Conservation (phyloP, 352 stramenopile genomes). For the Thalassiosira livingstoniorum region DNA sequence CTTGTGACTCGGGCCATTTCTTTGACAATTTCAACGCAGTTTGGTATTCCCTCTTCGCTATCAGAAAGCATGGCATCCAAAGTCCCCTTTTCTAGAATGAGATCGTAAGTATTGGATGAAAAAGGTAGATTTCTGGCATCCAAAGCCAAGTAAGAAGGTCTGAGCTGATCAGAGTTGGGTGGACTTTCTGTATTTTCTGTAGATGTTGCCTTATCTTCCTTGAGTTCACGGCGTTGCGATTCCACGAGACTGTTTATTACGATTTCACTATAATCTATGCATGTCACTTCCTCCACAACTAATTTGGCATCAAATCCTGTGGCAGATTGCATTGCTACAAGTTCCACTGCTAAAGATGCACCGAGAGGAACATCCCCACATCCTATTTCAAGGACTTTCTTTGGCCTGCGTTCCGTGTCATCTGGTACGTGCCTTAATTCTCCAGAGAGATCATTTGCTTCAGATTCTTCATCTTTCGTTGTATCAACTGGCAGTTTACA, state of each 20-base stretch:
- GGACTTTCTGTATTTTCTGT: slow-evolving; percentile 11
- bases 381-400: slow-evolving; percentile 75
- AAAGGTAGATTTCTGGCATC: slow-evolving; percentile 71
- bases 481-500: no score
- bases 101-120: slow-evolving; percentile 57
- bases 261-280: slow-evolving; percentile 75
- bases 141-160: slow-evolving; percentile 26
- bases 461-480: slow-evolving; percentile 32
- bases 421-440: slow-evolving; percentile 35
- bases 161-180: slow-evolving; percentile 3
- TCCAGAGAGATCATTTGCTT: slow-evolving; percentile 27
- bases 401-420: slow-evolving; percentile 4
- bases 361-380: slow-evolving; percentile 80
- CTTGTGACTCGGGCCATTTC: slow-evolving; percentile 68
- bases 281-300: slow-evolving; percentile 59
- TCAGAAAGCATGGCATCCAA: slow-evolving; percentile 83
- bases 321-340: slow-evolving; percentile 44
- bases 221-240: slow-evolving; percentile 32
- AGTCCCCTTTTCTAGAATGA: slow-evolving; percentile 84
- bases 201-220: slow-evolving; percentile 7
- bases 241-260: slow-evolving; percentile 74
- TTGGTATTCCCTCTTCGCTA: slow-evolving; percentile 52
- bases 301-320: slow-evolving; percentile 39
- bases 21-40: slow-evolving; percentile 72
- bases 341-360: slow-evolving; percentile 42